These are phyloP conservation scores for Cryptosporidium canis DNA, from an alignment of 169 alveolate species.

Conservation along the genomic window DNA sequence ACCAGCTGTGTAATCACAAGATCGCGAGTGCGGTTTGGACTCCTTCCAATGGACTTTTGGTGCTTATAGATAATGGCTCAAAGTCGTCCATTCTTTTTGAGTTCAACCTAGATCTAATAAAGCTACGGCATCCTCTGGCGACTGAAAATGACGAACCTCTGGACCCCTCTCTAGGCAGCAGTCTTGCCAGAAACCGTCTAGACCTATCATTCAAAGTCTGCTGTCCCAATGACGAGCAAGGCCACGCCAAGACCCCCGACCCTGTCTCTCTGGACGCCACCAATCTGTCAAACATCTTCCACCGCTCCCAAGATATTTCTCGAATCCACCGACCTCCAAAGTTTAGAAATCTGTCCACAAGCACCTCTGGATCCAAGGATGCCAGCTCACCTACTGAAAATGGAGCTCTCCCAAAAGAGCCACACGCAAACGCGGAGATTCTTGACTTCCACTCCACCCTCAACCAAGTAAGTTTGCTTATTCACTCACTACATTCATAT, in stretches of 20 bases:
- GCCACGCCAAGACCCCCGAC: neutral
- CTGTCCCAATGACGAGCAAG: neutral
- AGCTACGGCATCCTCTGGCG: neutral
- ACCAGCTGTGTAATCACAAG: neutral
- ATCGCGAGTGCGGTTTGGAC: constrained; percentile 7
- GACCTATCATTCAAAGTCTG: neutral
- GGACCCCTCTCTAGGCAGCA: neutral
- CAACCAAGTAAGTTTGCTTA: constrained; percentile 22
- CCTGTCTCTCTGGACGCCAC: neutral
- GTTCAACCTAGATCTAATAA: neutral
- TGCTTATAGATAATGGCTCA: neutral
- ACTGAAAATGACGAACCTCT: neutral
- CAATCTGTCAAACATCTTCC: neutral
- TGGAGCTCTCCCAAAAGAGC: neutral
- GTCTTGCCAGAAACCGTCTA: neutral
- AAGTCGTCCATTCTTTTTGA: neutral
- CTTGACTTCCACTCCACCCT: neutral
- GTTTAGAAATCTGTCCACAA: neutral
- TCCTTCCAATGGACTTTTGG: neutral
- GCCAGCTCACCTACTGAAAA: neutral
- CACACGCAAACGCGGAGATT: neutral
- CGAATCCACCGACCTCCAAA: constrained; percentile 36
- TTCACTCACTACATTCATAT: neutral
- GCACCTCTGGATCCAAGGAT: neutral
- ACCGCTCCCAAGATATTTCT: constrained; percentile 4